Evolutionary conservation across 495 filamentous ascomycete species (phyloP), one percentile per base, ranked within the genome.

Genomic region (Penicillium flavigenum): DNA sequence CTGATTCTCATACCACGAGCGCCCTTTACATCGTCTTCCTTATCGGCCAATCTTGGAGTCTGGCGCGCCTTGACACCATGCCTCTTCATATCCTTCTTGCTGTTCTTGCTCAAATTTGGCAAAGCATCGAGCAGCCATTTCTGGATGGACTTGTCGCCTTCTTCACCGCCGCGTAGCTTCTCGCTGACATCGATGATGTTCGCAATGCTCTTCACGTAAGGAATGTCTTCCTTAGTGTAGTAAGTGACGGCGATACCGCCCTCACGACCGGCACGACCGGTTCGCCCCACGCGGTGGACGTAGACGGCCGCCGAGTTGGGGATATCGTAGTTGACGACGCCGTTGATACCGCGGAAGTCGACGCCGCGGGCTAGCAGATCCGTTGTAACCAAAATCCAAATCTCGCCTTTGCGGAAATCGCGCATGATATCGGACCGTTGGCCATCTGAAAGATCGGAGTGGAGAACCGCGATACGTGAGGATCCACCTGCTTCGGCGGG

Each of bases 281-380:
- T 98, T 51, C 94, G 83, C 5, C 94, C 94, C 2, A 92, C 90
- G 22, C 94, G 90, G 73, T 98, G 94, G 20, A 98, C 88, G 61
- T 98, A 98, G 6, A 87, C 84, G 5, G 92, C 91, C 6, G 87
- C 86, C 0, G 90, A 92, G 38, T 84, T 90, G 2, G 94, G 95
- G 46, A 97, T 88, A 68, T 98, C 94, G 74, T 97, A 98, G 73
- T 98, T 98, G 26, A 98, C 86, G 1, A 98, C 92, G 36, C 92
- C 89, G 63, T 96, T 94, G 52, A 98, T 85, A 26, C 95, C 80
- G 14, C 86, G 83, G 73, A 98, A 96, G 72, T 98, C 94, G 41
- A 98, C 83, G 22, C 94, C 94, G 34, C 94, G 86, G 11, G 91
- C 86, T 1, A 98, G 81, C 29, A 98, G 79, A 66, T 98, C 94